A percentile compares a stretch with the other conserved stretches of the same genome.
Evolutionary conservation across 352 stramenopile species (phyloP).

Genomic region (Pythium vanterpoolii): DNA sequence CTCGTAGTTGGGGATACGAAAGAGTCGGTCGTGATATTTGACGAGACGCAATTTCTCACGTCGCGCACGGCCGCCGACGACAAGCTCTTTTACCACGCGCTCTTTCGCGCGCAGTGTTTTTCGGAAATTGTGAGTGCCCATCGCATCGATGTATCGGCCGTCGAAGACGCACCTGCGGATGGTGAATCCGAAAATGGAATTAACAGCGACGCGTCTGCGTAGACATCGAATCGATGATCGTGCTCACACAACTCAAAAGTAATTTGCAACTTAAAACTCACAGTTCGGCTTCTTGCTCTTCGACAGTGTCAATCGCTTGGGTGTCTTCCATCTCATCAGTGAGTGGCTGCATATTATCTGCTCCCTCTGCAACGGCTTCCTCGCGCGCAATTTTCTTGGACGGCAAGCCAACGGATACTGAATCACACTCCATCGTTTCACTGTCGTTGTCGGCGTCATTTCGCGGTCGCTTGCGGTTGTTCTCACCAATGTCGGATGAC

Average conservation of each 20-base stretch:
- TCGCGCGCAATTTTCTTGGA: slow-evolving; percentile 8
- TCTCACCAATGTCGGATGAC: neutral
- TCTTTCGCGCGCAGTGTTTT: slow-evolving; percentile 80
- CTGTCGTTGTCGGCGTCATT: neutral
- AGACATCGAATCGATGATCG: too few species aligned
- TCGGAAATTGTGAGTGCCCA: slow-evolving; percentile 81
- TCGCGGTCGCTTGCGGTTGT: neutral
- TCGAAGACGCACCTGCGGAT: slow-evolving; percentile 15
- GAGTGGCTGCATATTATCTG: neutral
- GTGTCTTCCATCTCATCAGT: slow-evolving; percentile 6
- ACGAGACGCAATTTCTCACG: slow-evolving; percentile 79
- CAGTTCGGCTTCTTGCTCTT: slow-evolving; percentile 13
- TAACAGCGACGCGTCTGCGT: too few species aligned
- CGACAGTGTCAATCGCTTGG: slow-evolving; percentile 11
- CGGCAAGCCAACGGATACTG: neutral
- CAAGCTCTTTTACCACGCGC: slow-evolving; percentile 54
- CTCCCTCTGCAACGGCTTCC: neutral
- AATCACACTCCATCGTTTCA: neutral
- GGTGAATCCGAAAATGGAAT: slow-evolving; percentile 9
- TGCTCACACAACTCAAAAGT: neutral
- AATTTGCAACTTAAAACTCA: neutral
- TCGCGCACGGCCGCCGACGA: slow-evolving; percentile 48
- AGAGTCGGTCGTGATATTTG: slow-evolving; percentile 86
- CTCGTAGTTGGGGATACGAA: slow-evolving; percentile 82
- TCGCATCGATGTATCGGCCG: slow-evolving; percentile 53